Base-by-base conservation (phyloP, 2,329 filamentous ascomycete species). In the Colletotrichum trifolii region DNA sequence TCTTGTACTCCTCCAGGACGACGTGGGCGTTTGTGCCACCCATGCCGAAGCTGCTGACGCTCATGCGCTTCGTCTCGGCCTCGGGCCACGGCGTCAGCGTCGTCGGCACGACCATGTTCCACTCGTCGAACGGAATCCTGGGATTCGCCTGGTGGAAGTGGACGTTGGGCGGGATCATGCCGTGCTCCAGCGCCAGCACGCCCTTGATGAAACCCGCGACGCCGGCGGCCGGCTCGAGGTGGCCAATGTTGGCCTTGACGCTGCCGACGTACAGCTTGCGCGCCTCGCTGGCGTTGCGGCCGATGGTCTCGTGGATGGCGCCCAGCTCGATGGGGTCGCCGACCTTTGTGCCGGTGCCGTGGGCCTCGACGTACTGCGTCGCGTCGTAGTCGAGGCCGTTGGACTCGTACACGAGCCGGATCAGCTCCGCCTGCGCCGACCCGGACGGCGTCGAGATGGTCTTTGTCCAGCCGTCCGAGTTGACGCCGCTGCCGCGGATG, bases 391-490 rank as follows among this genome's bases (percentile, higher is more conserved):
- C 48, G 2, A 66, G 64, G 3, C 47, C 40, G n/a, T 56, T 56
- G 6, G 46, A 49, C 17, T 55, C 58, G 25, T 66, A 66, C 15
- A 64, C 64, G 12, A 48, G n/a, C 6, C 34, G 25, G 9, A 66
- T 66, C 0, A 66, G 59, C 15, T 15, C 54, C 13, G 60, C 64
- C 54, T 66, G 64, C 0, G 53, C 58, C 2, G 60, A 54, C 6
- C 56, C 60, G 34, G 67, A 76, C 0, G 82, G 78, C 57, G 77
- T 70, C 1, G 81, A 78, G 56, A 83, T 75, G 1, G 78, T 77
- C 2, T 76, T 79, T 2, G 75, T 75, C 5, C 70, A 74, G 1
- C 81, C 79, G 66, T 83, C 81, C 17, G 70, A 69, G 63, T 80
- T 81, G 13, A 72, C 60, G 1, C 67, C 75, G 1, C 73, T 75